Base-by-base conservation (phyloP, 129 eudicot species). In the Lactuca sativa region DNA sequence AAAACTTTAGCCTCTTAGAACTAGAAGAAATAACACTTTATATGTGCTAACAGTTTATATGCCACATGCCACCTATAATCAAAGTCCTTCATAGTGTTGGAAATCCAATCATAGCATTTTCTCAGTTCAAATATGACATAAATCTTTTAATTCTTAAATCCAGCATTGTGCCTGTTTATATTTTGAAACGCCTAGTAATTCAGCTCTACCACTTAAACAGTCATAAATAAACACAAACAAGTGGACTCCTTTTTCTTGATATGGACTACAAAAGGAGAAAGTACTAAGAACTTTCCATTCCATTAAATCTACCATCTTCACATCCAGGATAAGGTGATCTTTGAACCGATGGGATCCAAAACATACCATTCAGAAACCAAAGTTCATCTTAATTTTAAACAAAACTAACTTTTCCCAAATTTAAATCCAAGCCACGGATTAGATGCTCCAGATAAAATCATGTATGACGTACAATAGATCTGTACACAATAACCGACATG, bases 301-400 rank as follows among this genome's bases (percentile, higher is more conserved):
- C 72, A 74, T n/a, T 38, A n/a, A 40, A 55, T n/a, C n/a, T 32
- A 37, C 11, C 66, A 64, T 65, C 51, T 74, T 65, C 59, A 58
- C 59, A 74, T 66, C 54, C 30, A 58, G 18, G 32, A 13, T 56
- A 66, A 66, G 31, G 33, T 25, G 56, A 38, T 9, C 34, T 62
- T 44, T 40, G 4, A 17, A 73, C 18, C 51, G 30, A 62, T 62
- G 32, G 3, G 52, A 74, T 74, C 73, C 72, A 56, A 56, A 55
- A 56, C 66, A 56, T 49, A 66, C 51, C 54, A 33, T 25, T 66
- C 34, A 17, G n/a, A 43, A 3, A 47, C 52, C 4, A 37, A 37
- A 6, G 54, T 18, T 61, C 54, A 21, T 21, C 52, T 47, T 33
- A 48, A 8, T 60, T 60, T 33, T 4, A 32, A 71, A 61, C 17